phyloP scores from a whole-genome alignment of 768 basidiomycete species.

The Hypholoma sublateritium region DNA sequence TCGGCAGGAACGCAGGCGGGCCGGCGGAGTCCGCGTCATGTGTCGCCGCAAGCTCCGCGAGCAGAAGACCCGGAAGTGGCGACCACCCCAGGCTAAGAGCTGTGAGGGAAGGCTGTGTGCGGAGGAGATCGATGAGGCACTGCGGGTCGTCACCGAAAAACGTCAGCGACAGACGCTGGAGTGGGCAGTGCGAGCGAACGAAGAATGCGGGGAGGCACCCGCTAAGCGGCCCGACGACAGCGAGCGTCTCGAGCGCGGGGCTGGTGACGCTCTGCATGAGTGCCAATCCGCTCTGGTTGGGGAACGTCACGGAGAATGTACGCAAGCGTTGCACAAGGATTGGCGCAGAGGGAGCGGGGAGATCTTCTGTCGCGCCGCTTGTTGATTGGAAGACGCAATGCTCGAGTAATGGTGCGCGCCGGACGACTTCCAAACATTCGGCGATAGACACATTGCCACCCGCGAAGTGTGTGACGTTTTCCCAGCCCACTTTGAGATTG shows the following conservation, averaged over 20 bases:
- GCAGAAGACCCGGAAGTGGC: not conserved
- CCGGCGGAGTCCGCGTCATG: not conserved
- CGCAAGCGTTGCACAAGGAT: not conserved
- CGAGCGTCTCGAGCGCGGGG: not conserved
- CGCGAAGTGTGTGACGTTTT: not conserved
- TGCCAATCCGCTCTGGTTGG: not conserved
- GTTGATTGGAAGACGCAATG: not conserved
- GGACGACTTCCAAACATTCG: not conserved
- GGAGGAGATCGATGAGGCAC: not conserved
- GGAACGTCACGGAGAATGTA: not conserved
- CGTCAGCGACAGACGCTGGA: not conserved
- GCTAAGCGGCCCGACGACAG: not conserved
- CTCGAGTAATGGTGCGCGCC: not conserved
- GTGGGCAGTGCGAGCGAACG: not conserved
- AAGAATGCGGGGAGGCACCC: not conserved
- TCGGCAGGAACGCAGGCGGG: not conserved
- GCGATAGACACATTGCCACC: not conserved
- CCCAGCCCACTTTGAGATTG: not conserved
- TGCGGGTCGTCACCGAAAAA: not conserved
- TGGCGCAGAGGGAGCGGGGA: not conserved
- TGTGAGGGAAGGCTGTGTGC: not conserved
- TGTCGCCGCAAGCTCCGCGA: not conserved
- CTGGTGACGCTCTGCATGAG: not conserved
- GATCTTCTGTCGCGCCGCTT: not conserved
- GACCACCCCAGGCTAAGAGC: conserved; percentile 3